Base-by-base conservation (phyloP, 495 filamentous ascomycete genomes). In the Talaromyces proteolyticus region DNA sequence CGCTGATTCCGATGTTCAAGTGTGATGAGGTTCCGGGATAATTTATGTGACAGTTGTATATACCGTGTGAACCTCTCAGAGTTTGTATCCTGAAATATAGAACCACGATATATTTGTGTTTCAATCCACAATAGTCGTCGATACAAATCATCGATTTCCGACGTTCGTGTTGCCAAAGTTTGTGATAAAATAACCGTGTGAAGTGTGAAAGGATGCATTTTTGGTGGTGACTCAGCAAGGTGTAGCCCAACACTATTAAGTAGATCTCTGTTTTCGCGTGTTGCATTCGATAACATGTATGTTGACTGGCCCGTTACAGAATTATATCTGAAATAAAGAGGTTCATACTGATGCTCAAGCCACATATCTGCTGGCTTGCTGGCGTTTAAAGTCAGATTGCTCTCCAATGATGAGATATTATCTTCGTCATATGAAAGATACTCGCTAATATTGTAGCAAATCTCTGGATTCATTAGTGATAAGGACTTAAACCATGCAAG, bases 101-200 rank as follows among this genome's bases (percentile, higher is more conserved):
- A 57, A n/a, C 54, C 54, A 22, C 47, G 54, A 24, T 57, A 52
- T 12, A 57, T 52, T 40, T 57, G 54, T 0, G 51, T 57, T 41
- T 58, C 56, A n/a, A 55, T 58, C 56, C 52, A 58, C 5, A 58
- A 44, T 23, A 58, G 21, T 29, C 49, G 54, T 39, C 54, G 53
- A 20, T 52, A 49, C 11, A 58, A 21, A 25, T 55, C 44, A 19
- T 58, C 41, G 3, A 58, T 29, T 23, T 55, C 48, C 8, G 47
- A 36, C 8, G 37, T 52, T 55, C 53, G 46, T 6, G 52, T 25
- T 2, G 53, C 51, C 24, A 58, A 45, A 7, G 39, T 47, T 19
- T 57, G 50, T 12, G 53, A 57, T 8, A 57, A 26, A n/a, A 57
- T 47, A 0, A 51, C 47, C 10, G 44, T 45, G 20, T 49, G 47